Base-by-base conservation (phyloP, 805 yeast genomes). In the Teunomyces atbi region DNA sequence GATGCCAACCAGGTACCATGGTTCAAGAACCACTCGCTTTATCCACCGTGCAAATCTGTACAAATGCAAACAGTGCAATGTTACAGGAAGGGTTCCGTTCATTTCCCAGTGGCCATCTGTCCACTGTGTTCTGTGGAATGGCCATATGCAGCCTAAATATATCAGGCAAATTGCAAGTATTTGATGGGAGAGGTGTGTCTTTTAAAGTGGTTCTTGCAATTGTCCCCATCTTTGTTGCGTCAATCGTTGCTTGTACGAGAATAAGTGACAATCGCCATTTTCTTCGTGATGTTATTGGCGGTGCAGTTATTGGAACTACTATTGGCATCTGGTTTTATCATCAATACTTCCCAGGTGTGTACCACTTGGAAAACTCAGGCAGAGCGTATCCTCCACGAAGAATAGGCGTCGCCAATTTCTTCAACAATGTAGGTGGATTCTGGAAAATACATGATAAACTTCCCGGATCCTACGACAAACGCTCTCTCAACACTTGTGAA, bases 201-300 rank as follows among this genome's bases (percentile, higher is more conserved):
- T 52, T 61, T 42, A 71, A 71, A 42, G 51, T 65, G 0, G 27
- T 73, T 0, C 11, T 65, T 4, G 59, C 68, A 1, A 38, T 69
- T 2, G n/a, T 64, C 2, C 79, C 80, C 0, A 47, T 68, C 3
- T 47, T 60, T 10, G 30, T 67, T 3, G 71, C 79, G 0, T 41
- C 61, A 1, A 55, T 59, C 36, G 66, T 76, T 2, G 54, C 76
- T 0, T 60, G 68, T 18, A 67, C 79, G 2, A 56, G 80, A 45
- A 59, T 70, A n/a, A 71, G 79, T n/a, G 81, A 76, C 49, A 71
- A 75, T 51, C 56, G 79, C 29, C 79, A 76, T 53, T 71, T 65
- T 45, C 42, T 71, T 3, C 23, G 58, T 19, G 81, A 76, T 53
- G 67, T 76, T 8, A 43, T 71, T 5, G 56, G 54, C 8, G 81